Evolutionary conservation across 148 eudicot species (phyloP).

Genomic region (Chenopodium quinoa): DNA sequence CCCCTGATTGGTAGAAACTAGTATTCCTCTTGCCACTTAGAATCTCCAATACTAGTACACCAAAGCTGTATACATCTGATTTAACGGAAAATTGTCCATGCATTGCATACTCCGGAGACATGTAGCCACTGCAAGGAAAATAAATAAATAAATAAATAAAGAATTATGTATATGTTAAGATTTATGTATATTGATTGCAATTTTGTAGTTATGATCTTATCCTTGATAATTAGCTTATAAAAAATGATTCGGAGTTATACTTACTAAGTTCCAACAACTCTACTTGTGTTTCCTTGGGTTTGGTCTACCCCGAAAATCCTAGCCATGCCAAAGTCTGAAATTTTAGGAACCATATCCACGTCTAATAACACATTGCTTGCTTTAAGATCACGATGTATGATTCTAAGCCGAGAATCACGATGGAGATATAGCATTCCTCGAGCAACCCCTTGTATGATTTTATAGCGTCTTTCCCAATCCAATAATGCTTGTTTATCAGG

Average conservation of each 20-base stretch:
- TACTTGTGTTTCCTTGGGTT: conserved; percentile 51
- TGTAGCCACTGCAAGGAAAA: conserved; percentile 25
- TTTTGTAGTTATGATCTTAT: too few species aligned
- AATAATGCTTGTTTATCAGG: conserved; percentile 29
- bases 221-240: too few species aligned
- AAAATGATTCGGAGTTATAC: background rate
- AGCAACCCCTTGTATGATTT: conserved; percentile 55
- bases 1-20: conserved; percentile 7
- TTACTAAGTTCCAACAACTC: conserved; percentile 19
- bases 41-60: conserved; percentile 32
- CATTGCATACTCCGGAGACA: conserved; percentile 33
- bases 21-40: conserved; percentile 29
- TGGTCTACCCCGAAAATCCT: conserved; percentile 49
- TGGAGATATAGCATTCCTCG: conserved; percentile 67
- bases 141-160: background rate
- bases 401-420: conserved; percentile 41
- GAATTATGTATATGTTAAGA: too few species aligned
- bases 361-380: conserved; percentile 66
- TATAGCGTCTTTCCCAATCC: conserved; percentile 48
- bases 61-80: conserved; percentile 35
- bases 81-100: conserved; percentile 28
- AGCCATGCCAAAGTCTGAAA: conserved; percentile 71
- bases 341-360: conserved; percentile 48
- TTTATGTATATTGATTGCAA: too few species aligned
- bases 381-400: conserved; percentile 70